Evolutionary conservation across 2,329 filamentous ascomycete genomes (phyloP).

Genomic region (Pochonia chlamydosporia): DNA sequence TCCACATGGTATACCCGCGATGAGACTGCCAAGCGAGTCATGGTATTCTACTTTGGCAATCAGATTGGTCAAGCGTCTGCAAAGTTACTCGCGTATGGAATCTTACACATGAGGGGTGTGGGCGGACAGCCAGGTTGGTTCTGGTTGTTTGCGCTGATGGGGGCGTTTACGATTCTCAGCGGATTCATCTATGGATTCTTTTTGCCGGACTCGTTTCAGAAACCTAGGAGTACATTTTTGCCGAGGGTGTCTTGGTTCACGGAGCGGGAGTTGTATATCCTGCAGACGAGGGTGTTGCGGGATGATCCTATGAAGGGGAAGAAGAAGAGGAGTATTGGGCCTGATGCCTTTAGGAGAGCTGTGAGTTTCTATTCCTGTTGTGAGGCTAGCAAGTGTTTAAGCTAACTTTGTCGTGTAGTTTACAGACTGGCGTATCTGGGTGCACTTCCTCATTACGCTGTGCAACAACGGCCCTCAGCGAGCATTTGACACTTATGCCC

Average conservation of each 20-base stretch:
- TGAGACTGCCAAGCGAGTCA: conserved; percentile 46
- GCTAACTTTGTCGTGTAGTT: conserved; percentile 24
- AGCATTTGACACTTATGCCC: conserved; percentile 46
- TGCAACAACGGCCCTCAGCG: conserved; percentile 41
- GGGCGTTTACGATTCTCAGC: conserved; percentile 41
- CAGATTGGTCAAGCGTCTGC: conserved; percentile 37
- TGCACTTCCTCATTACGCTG: conserved; percentile 45
- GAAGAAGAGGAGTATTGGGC: conserved; percentile 42
- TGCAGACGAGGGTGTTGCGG: conserved; percentile 33
- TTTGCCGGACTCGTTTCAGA: conserved; percentile 38
- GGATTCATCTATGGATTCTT: conserved; percentile 36
- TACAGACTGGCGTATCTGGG: conserved; percentile 44
- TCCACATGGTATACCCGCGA: conserved; percentile 49
- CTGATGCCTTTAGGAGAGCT: conserved; percentile 37
- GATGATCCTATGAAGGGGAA: conserved; percentile 40
- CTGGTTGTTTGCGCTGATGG: conserved; percentile 50
- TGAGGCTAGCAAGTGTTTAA: neutral
- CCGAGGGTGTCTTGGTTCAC: conserved; percentile 29
- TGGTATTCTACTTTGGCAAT: conserved; percentile 52
- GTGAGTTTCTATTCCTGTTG: conserved; percentile 17
- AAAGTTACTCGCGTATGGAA: conserved; percentile 36
- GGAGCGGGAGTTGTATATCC: conserved; percentile 34
- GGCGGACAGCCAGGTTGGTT: conserved; percentile 47
- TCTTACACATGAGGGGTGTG: conserved; percentile 43
- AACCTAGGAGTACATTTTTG: conserved; percentile 35